Conservation (phyloP, 1,284 basidiomycete genomes). For the Sparassis latifolia region DNA sequence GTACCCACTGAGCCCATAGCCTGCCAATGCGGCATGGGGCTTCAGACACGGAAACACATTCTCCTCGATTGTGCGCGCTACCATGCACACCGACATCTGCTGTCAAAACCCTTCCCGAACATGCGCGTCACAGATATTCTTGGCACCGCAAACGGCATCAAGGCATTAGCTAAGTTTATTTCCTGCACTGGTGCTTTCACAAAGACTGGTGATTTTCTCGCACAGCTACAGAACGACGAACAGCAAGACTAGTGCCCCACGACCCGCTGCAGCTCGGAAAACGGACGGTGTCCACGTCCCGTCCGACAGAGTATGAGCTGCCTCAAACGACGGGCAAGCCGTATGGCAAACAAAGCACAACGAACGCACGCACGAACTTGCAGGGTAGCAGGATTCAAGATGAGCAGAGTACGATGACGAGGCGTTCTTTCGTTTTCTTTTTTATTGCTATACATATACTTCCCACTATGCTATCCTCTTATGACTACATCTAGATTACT, state of each 20-base stretch:
- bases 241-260: not conserved
- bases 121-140: not conserved
- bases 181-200: not conserved
- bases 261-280: no score
- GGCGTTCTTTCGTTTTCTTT: no score
- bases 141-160: not conserved
- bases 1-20: constrained; percentile 14
- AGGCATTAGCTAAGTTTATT: not conserved
- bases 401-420: no score
- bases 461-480: no score
- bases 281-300: not conserved
- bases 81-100: not conserved
- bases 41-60: constrained; percentile 24
- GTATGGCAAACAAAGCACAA: no score
- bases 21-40: constrained; percentile 22
- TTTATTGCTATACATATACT: no score
- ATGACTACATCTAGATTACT: no score
- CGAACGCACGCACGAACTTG: no score
- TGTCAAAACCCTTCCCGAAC: not conserved
- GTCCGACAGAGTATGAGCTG: no score
- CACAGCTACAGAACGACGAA: not conserved
- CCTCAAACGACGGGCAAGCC: not conserved
- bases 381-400: no score
- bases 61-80: constrained; percentile 7
- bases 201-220: constrained; percentile 3